A percentile compares a stretch with the other conserved stretches of the same genome.
These are phyloP conservation scores for Cutaneotrichosporon sp. DNA, from an alignment of 1,284 basidiomycete genomes.

Conservation along the genomic window DNA sequence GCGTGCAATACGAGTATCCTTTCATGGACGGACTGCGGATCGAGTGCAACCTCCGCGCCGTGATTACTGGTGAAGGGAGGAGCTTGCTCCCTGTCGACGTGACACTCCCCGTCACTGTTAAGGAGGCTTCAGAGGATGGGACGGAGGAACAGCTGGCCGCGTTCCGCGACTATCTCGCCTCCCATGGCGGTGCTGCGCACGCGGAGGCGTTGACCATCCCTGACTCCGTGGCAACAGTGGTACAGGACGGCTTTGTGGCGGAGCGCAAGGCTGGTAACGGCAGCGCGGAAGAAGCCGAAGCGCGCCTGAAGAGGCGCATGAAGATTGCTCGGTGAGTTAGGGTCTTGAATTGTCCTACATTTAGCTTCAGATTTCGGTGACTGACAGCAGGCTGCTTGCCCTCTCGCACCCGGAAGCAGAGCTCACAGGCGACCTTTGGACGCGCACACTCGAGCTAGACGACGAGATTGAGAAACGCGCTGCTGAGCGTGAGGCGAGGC, in stretches of 20 bases:
- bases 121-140: not conserved
- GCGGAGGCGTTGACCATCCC: constrained; percentile 33
- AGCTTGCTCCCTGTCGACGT: constrained; percentile 43
- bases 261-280: constrained; percentile 24
- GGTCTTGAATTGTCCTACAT: too few species aligned
- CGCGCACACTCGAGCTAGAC: constrained; percentile 31
- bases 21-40: constrained; percentile 46
- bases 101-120: constrained; percentile 21
- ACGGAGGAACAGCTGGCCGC: constrained; percentile 11
- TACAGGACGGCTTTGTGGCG: constrained; percentile 42
- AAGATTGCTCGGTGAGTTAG: constrained; percentile 37
- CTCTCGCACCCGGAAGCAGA: constrained; percentile 28
- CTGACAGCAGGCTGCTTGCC: constrained; percentile 31
- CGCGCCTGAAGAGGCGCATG: constrained; percentile 41
- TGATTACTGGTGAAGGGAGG: constrained; percentile 43
- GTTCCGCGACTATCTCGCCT: constrained; percentile 31
- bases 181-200: constrained; percentile 17
- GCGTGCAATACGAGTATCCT: constrained; percentile 44
- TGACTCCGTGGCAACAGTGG: constrained; percentile 30
- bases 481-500: constrained; percentile 8
- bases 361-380: not conserved
- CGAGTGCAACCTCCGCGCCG: constrained; percentile 33
- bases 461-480: constrained; percentile 27
- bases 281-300: constrained; percentile 28
- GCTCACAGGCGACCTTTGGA: constrained; percentile 33